phyloP scores from a whole-genome alignment of 768 basidiomycete genomes.

The Trametes cinnabarina region DNA sequence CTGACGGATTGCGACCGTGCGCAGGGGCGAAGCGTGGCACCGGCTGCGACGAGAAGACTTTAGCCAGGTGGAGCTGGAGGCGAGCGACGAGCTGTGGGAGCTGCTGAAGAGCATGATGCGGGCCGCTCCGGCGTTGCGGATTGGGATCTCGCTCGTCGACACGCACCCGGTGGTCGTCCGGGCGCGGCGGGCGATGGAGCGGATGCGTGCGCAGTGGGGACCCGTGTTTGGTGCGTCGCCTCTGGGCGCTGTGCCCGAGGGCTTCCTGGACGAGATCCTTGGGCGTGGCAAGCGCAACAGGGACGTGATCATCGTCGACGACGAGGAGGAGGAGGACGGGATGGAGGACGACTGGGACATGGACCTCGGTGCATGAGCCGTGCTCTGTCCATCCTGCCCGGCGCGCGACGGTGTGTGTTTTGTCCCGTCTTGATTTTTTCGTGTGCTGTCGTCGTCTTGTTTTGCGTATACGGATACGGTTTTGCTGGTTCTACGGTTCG shows the following conservation, averaged over 20 bases:
- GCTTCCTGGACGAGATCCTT: conserved; percentile 67
- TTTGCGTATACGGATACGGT: conserved; percentile 9
- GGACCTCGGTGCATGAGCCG: conserved; percentile 12
- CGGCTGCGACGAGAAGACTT: conserved; percentile 89
- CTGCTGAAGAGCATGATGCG: conserved; percentile 80
- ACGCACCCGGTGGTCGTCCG: conserved; percentile 62
- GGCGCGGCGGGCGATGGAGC: conserved; percentile 64
- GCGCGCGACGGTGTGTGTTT: neutral
- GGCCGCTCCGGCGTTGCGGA: conserved; percentile 59
- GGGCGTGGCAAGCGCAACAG: conserved; percentile 5
- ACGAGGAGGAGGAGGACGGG: neutral
- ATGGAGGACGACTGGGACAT: conserved; percentile 16
- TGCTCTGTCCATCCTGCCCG: no score
- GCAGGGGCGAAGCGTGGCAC: conserved; percentile 92
- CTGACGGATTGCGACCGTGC: conserved; percentile 15
- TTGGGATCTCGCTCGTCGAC: conserved; percentile 55
- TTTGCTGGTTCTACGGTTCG: conserved; percentile 3
- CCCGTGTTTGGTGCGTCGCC: conserved; percentile 57
- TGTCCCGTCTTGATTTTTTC: neutral
- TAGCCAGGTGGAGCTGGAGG: conserved; percentile 71
- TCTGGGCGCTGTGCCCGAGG: conserved; percentile 55
- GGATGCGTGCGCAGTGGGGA: conserved; percentile 38
- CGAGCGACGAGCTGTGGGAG: conserved; percentile 61
- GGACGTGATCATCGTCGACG: neutral
- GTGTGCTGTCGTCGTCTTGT: neutral